Percentiles rank a stretch among this genome's conserved stretches.
These are phyloP conservation scores for Amesomyces nigricolor DNA, from an alignment of 2,329 filamentous ascomycete species.

Conservation along the genomic window DNA sequence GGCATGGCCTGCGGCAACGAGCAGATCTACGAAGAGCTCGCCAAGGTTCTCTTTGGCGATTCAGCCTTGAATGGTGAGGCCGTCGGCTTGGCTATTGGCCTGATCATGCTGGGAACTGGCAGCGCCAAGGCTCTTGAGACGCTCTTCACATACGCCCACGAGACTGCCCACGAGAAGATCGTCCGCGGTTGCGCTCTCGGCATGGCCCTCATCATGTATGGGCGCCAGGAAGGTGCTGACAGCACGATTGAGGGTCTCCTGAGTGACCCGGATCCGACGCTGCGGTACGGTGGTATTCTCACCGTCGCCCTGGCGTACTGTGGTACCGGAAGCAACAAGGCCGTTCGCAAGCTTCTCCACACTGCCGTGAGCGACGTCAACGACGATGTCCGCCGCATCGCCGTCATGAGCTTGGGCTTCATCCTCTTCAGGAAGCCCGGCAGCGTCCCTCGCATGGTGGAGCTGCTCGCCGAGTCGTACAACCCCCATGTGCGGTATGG, in stretches of 20 bases:
- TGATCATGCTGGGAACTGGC: slow-evolving; percentile 98
- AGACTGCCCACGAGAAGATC: slow-evolving; percentile 98
- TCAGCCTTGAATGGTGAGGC: slow-evolving; percentile 96
- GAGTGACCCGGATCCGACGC: slow-evolving; percentile 85
- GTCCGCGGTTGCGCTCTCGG: slow-evolving; percentile 91
- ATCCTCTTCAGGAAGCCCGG: slow-evolving; percentile 97
- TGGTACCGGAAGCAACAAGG: slow-evolving; percentile 96
- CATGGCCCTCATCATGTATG: slow-evolving; percentile 98
- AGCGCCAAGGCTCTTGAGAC: slow-evolving; percentile 89
- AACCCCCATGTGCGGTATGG: slow-evolving; percentile 98
- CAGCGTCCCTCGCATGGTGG: slow-evolving; percentile 97
- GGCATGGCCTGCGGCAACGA: slow-evolving; percentile 95
- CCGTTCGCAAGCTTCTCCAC: slow-evolving; percentile 90
- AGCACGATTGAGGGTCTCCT: slow-evolving; percentile 90
- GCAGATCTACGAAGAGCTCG: slow-evolving; percentile 86
- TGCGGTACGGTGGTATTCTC: slow-evolving; percentile 96
- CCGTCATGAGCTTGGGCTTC: slow-evolving; percentile 96
- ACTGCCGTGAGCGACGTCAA: slow-evolving; percentile 97
- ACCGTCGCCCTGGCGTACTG: slow-evolving; percentile 98
- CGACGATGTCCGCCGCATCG: slow-evolving; percentile 91
- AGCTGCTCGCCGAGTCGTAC: slow-evolving; percentile 95
- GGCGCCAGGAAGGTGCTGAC: slow-evolving; percentile 88
- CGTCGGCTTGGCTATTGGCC: slow-evolving; percentile 89
- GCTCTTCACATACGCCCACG: slow-evolving; percentile 96
- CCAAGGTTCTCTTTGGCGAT: slow-evolving; percentile 82